These are phyloP conservation scores for Stephanodiscus minutulus DNA, from an alignment of 108 stramenopile species.

Conservation along the genomic window DNA sequence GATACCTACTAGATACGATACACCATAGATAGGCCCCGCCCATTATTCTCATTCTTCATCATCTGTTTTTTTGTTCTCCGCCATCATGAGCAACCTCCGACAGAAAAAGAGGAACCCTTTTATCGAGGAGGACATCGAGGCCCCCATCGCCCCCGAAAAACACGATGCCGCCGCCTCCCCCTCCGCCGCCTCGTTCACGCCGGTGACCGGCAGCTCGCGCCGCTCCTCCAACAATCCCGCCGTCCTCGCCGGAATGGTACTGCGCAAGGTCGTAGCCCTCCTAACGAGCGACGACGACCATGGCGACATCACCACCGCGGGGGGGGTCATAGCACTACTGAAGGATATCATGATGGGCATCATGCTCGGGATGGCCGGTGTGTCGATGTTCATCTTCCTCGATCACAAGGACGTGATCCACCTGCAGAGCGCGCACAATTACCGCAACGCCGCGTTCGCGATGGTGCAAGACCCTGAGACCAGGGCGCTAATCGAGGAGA, in stretches of 20 bases:
- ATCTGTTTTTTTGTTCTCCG: too few species aligned
- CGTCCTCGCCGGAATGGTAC: conserved; percentile 20
- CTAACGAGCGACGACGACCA: conserved; percentile 3
- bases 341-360: conserved; percentile 35
- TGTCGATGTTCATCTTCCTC: conserved; percentile 27
- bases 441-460: conserved; percentile 16
- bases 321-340: conserved; percentile 9
- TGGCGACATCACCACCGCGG: background rate
- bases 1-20: too few species aligned
- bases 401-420: conserved; percentile 43
- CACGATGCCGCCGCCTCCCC: background rate
- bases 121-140: background rate
- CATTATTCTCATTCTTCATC: too few species aligned
- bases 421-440: conserved; percentile 43
- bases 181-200: background rate
- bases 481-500: conserved; percentile 28
- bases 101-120: background rate
- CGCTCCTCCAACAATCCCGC: conserved; percentile 9
- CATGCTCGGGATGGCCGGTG: conserved; percentile 24
- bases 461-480: conserved; percentile 38
- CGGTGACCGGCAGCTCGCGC: background rate
- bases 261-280: conserved; percentile 15
- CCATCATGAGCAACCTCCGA: conserved; percentile 2
- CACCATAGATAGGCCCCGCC: too few species aligned
- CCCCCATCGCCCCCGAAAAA: background rate